Evolutionary conservation across 768 basidiomycete species (phyloP).

Genomic region (Leucogyrophana mollusca): DNA sequence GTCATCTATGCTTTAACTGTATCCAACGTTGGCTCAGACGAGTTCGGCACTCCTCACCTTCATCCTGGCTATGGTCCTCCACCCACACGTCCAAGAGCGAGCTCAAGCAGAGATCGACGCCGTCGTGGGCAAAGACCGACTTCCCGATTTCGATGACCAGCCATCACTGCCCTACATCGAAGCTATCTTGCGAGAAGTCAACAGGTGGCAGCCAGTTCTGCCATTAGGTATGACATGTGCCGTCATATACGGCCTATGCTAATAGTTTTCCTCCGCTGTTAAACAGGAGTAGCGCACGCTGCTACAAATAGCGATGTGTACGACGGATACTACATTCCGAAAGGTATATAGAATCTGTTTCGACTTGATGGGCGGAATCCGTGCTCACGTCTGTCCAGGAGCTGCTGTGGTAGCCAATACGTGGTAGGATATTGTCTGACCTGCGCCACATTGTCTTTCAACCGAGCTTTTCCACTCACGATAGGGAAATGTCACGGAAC

Average conservation of each 20-base stretch:
- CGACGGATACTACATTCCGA: conserved; percentile 21
- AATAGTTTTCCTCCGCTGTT: neutral
- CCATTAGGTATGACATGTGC: conserved; percentile 20
- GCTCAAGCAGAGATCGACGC: conserved; percentile 34
- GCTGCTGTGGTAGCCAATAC: conserved; percentile 6
- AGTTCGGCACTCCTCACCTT: conserved; percentile 18
- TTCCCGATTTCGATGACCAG: conserved; percentile 27
- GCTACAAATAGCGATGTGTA: conserved; percentile 25
- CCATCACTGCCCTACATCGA: conserved; percentile 28
- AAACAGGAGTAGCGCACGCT: conserved; percentile 26
- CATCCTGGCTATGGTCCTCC: conserved; percentile 32
- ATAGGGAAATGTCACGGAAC: conserved; percentile 14
- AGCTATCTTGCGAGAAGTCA: conserved; percentile 33
- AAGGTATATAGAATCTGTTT: conserved; percentile 15
- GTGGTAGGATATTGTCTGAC: conserved; percentile 4
- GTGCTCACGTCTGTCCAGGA: neutral
- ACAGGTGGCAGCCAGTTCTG: conserved; percentile 33
- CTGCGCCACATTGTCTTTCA: too few species aligned
- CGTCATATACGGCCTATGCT: neutral
- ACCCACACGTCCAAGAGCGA: conserved; percentile 32
- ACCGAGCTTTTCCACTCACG: neutral
- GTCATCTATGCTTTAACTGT: too few species aligned
- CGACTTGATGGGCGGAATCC: too few species aligned
- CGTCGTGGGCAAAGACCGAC: conserved; percentile 23
- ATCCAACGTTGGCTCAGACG: conserved; percentile 10